Evolutionary conservation across 257 asterid species (phyloP).

Genomic region (Coffea eugenioides): DNA sequence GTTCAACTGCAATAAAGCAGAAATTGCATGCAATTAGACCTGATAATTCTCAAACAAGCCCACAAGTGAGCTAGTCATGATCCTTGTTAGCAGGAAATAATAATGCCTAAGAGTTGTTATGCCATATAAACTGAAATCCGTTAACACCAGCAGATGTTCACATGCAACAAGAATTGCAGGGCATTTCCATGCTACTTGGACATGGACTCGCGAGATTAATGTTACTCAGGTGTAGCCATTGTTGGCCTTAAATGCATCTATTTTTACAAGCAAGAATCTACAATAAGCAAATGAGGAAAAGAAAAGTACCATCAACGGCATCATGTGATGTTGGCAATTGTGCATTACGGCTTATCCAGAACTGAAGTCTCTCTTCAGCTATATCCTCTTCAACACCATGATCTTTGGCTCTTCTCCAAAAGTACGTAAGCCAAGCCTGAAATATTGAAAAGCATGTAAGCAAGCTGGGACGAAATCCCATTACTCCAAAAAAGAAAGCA

Average conservation of each 20-base stretch:
- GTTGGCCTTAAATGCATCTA: neutral
- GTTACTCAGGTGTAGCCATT: neutral
- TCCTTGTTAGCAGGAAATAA: neutral
- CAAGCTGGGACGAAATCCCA: neutral
- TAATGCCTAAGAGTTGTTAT: neutral
- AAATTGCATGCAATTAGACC: neutral
- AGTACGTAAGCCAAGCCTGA: constrained; percentile 98
- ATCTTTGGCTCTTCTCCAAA: constrained; percentile 97
- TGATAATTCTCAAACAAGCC: neutral
- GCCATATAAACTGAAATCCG: neutral
- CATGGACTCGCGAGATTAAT: neutral
- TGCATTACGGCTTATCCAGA: constrained; percentile 86
- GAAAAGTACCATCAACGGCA: constrained; percentile 81
- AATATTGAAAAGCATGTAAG: constrained; percentile 8
- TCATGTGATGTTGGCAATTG: constrained; percentile 87
- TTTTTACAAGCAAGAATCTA: neutral
- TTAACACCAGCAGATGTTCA: neutral
- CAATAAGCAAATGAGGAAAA: neutral
- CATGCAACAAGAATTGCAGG: neutral
- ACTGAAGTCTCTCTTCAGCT: constrained; percentile 88
- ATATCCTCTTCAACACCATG: constrained; percentile 95
- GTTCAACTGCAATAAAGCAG: constrained; percentile 56
- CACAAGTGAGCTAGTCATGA: neutral
- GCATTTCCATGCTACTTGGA: neutral
- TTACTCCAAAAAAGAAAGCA: neutral